Evolutionary conservation across 2,329 filamentous ascomycete genomes (phyloP).

Genomic region (Cercospora brassicicola): DNA sequence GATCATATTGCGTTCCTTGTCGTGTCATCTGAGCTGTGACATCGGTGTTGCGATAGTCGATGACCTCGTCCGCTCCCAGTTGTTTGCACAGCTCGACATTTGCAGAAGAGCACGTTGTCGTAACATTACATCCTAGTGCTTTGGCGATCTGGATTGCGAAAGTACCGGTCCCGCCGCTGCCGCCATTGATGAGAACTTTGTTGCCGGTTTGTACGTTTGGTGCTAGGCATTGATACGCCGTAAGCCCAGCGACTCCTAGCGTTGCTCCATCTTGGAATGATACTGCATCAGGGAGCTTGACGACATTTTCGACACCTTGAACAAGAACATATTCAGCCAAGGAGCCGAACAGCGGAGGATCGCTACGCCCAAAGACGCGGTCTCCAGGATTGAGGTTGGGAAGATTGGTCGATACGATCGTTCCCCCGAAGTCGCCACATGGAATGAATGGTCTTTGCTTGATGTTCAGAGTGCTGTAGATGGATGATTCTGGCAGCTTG

Average conservation of each 20-base stretch:
- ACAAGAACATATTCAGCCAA: constrained; percentile 43
- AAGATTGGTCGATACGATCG: constrained; percentile 43
- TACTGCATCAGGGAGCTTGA: constrained; percentile 40
- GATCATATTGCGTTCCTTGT: constrained; percentile 51
- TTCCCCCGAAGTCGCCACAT: constrained; percentile 56
- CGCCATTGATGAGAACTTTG: constrained; percentile 65
- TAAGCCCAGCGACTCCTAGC: constrained; percentile 42
- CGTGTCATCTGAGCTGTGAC: constrained; percentile 50
- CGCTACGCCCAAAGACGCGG: constrained; percentile 43
- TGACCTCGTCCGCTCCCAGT: constrained; percentile 63
- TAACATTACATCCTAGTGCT: constrained; percentile 59
- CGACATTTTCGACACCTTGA: constrained; percentile 16
- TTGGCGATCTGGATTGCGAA: constrained; percentile 66
- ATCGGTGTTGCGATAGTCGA: constrained; percentile 59
- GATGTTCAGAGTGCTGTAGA: constrained; percentile 41
- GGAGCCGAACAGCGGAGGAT: constrained; percentile 39
- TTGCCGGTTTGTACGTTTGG: constrained; percentile 45
- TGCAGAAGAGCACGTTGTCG: constrained; percentile 57
- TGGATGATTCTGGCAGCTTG: constrained; percentile 49
- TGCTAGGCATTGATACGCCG: constrained; percentile 43
- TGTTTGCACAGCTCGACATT: constrained; percentile 59
- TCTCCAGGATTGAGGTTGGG: constrained; percentile 40
- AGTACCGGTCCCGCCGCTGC: constrained; percentile 61
- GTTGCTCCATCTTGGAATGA: constrained; percentile 40
- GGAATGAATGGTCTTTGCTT: constrained; percentile 47